These are phyloP conservation scores for Gossypium turneri DNA, from an alignment of 345 rosid genomes.

Conservation along the genomic window DNA sequence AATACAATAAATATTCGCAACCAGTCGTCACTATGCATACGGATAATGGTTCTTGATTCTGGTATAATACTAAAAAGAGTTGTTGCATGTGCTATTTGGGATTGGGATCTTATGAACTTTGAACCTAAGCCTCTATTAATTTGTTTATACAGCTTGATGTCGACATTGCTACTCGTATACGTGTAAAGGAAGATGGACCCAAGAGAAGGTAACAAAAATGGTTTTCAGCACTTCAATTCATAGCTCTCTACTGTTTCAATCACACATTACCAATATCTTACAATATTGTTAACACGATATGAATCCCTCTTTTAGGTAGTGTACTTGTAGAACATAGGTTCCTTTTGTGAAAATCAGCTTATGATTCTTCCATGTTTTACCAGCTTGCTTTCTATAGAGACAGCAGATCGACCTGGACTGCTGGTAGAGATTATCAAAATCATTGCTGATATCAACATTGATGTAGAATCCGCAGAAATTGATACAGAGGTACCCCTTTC, in stretches of 20 bases:
- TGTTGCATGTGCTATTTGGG: background rate
- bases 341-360: background rate
- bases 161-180: conserved; percentile 74
- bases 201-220: conserved; percentile 53
- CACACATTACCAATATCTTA: background rate
- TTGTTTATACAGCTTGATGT: conserved; percentile 70
- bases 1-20: background rate
- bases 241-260: background rate
- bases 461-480: conserved; percentile 89
- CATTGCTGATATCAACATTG: conserved; percentile 75
- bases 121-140: conserved; percentile 10
- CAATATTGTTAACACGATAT: background rate
- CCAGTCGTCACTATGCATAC: background rate
- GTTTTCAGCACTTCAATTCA: background rate
- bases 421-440: conserved; percentile 79
- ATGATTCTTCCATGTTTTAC: conserved; percentile 18
- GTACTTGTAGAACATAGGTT: background rate
- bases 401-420: conserved; percentile 95
- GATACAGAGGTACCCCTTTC: conserved; percentile 68
- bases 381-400: conserved; percentile 84
- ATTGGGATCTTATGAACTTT: background rate
- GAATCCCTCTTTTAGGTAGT: background rate
- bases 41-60: background rate
- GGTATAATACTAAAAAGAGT: background rate
- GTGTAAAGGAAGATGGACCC: conserved; percentile 77